Base-by-base conservation (phyloP, 176 grass and related monocot genomes). In the Oryza glaberrima region DNA sequence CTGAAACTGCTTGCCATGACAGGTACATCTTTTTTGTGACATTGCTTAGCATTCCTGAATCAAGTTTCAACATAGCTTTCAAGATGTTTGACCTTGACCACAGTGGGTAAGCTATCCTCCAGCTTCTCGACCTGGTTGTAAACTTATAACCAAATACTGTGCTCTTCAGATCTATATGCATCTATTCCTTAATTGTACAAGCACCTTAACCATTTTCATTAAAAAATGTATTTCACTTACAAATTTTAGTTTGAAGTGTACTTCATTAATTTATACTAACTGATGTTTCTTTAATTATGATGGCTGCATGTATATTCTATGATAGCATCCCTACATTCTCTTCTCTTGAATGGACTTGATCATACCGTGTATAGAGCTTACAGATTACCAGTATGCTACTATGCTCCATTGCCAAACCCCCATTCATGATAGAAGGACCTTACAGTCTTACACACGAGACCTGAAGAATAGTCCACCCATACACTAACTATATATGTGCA, bases 21-120 rank as follows among this genome's bases (percentile, higher is more conserved):
- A 98, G 96, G 80, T 98, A 98, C 69, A 98, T 98, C 78, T 98
- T 98, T 84, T 95, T 98, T 73, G 91, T 98, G 81, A 98, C 95
- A 78, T 78, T 98, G 64, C 95, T 98, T 80, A 98, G 95, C 86
- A 95, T 98, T 71, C 92, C 93, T 82, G 91, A 93, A 81, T 92
- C 95, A 17, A 98, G 95, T 85, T 98, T 98, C 89, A 95, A 83
- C 52, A 80, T 95, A 60, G 93, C 95, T 90, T 98, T 98, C 64
- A 98, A 98, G 92, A 98, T 98, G 95, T 98, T 98, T 95, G 95
- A 98, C 82, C 89, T 93, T 61, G 89, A 98, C 76, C 89, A 93
- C 83, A 93, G 75, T 72, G 95, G 95, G 95, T 98, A 90, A 20
- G 79, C 72, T 67, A 41, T 67, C 46, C 70, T 77, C 43, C 13